These are phyloP conservation scores for Endocarpon pusillum DNA, from an alignment of 495 filamentous ascomycete genomes.

Conservation along the genomic window DNA sequence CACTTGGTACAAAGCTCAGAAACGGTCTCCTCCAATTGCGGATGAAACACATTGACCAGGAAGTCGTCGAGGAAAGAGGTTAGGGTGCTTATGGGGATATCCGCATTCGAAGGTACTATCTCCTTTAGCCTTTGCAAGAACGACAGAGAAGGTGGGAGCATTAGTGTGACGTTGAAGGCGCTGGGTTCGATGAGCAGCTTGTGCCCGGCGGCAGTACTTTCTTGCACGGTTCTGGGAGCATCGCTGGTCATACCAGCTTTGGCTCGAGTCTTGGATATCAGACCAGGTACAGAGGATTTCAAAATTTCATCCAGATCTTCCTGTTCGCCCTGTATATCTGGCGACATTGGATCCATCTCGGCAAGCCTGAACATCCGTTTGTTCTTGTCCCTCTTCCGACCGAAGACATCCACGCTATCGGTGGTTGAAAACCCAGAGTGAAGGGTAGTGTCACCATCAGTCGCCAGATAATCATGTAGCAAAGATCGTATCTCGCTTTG, in stretches of 20 bases:
- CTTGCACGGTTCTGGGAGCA: slow-evolving; percentile 19
- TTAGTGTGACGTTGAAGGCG: slow-evolving; percentile 91
- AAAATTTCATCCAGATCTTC: slow-evolving; percentile 85
- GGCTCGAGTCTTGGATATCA: slow-evolving; percentile 62
- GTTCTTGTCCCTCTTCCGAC: slow-evolving; percentile 49
- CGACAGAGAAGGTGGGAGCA: slow-evolving; percentile 81
- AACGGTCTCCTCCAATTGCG: slow-evolving; percentile 89
- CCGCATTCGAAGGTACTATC: slow-evolving; percentile 71
- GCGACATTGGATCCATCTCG: slow-evolving; percentile 60
- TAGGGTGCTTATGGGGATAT: slow-evolving; percentile 70
- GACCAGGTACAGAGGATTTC: slow-evolving; percentile 73
- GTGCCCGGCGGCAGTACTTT: slow-evolving; percentile 48
- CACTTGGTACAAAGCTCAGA: slow-evolving; percentile 70
- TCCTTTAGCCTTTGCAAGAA: slow-evolving; percentile 84
- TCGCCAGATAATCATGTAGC: slow-evolving; percentile 90
- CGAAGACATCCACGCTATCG: slow-evolving; percentile 37
- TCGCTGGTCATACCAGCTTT: slow-evolving; percentile 19
- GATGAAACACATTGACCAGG: slow-evolving; percentile 92
- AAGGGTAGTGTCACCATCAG: slow-evolving; percentile 55
- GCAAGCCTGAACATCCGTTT: slow-evolving; percentile 79
- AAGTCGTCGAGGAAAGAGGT: slow-evolving; percentile 98
- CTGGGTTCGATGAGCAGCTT: slow-evolving; percentile 87
- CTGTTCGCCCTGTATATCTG: slow-evolving; percentile 60
- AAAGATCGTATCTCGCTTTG: slow-evolving; percentile 81
- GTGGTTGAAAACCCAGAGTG: slow-evolving; percentile 28